These are phyloP conservation scores for Mycena crocata DNA, from an alignment of 768 basidiomycete species.

Conservation along the genomic window DNA sequence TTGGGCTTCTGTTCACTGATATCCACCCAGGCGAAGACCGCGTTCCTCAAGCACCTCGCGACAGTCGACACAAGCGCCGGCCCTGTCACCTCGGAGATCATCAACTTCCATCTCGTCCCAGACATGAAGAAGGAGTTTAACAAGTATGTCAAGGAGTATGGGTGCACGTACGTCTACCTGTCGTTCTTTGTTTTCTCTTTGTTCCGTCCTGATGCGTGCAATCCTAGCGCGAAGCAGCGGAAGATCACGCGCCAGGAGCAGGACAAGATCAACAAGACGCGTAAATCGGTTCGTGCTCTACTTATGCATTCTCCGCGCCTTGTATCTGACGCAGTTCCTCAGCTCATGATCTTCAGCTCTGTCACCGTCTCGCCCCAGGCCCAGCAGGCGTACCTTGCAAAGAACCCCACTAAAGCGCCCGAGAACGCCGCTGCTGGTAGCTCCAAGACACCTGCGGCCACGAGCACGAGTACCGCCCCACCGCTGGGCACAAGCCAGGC, in stretches of 20 bases:
- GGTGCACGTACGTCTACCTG: slow-evolving; percentile 40
- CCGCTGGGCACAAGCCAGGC: slow-evolving; percentile 25
- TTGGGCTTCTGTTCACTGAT: not conserved
- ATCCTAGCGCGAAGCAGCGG: slow-evolving; percentile 36
- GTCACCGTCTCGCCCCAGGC: slow-evolving; percentile 29
- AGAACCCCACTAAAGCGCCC: slow-evolving; percentile 21
- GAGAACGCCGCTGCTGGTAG: slow-evolving; percentile 3
- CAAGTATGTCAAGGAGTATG: slow-evolving; percentile 42
- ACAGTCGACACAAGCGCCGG: slow-evolving; percentile 40
- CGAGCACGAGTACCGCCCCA: not conserved
- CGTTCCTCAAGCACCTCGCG: slow-evolving; percentile 40
- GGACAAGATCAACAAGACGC: slow-evolving; percentile 43
- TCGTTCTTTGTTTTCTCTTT: not conserved
- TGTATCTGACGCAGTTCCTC: slow-evolving; percentile 3
- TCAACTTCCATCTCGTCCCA: slow-evolving; percentile 46
- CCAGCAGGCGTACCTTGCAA: slow-evolving; percentile 28
- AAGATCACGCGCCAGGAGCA: slow-evolving; percentile 44
- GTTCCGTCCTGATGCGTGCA: not conserved
- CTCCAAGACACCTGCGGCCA: not conserved
- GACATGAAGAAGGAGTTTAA: slow-evolving; percentile 45
- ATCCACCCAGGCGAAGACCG: slow-evolving; percentile 34
- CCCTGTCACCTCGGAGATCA: slow-evolving; percentile 39
- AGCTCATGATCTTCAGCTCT: slow-evolving; percentile 34
- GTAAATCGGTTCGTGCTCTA: slow-evolving; percentile 39
- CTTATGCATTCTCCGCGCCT: not conserved